Percentiles rank a stretch among this genome's conserved stretches.
These are phyloP conservation scores for Penicillium daleae DNA, from an alignment of 495 filamentous ascomycete genomes.

Conservation along the genomic window DNA sequence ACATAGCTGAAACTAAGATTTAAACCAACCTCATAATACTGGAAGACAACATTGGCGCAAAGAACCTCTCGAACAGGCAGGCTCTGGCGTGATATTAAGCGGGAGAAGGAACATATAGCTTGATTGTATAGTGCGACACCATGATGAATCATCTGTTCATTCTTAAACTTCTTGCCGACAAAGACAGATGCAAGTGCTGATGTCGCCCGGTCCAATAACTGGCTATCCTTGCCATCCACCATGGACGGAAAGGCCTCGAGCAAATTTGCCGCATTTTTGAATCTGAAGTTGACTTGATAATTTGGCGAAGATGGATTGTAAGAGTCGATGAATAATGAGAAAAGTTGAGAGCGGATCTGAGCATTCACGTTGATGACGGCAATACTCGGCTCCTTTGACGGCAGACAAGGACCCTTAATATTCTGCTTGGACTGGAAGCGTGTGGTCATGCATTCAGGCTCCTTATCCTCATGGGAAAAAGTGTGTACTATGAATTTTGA, in stretches of 20 bases:
- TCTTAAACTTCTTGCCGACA: conserved; percentile 20
- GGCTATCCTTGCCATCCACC: conserved; percentile 16
- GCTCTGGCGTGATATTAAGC: conserved; percentile 9
- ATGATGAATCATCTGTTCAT: conserved; percentile 14
- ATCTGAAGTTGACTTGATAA: conserved; percentile 15
- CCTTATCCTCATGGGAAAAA: conserved; percentile 3
- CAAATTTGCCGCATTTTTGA: conserved; percentile 13
- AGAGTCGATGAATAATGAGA: conserved; percentile 23
- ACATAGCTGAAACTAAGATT: background rate
- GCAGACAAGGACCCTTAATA: background rate
- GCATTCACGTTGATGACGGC: conserved; percentile 21
- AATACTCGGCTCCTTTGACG: background rate
- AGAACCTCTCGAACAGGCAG: conserved; percentile 21
- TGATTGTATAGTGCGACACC: conserved; percentile 18
- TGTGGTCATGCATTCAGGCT: background rate
- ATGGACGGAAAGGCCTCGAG: conserved; percentile 17
- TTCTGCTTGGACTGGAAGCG: background rate
- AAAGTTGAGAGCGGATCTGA: conserved; percentile 22
- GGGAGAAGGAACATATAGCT: conserved; percentile 16
- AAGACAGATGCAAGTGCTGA: conserved; percentile 20
- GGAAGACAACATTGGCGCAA: conserved; percentile 20
- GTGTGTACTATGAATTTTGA: conserved; percentile 19
- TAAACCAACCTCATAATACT: conserved; percentile 19
- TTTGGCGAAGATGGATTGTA: conserved; percentile 15
- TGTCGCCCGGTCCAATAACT: conserved; percentile 20